Percentiles rank a stretch among this genome's conserved stretches.
phyloP scores from a whole-genome alignment of 768 basidiomycete genomes.

The Fomitopsis serialis region DNA sequence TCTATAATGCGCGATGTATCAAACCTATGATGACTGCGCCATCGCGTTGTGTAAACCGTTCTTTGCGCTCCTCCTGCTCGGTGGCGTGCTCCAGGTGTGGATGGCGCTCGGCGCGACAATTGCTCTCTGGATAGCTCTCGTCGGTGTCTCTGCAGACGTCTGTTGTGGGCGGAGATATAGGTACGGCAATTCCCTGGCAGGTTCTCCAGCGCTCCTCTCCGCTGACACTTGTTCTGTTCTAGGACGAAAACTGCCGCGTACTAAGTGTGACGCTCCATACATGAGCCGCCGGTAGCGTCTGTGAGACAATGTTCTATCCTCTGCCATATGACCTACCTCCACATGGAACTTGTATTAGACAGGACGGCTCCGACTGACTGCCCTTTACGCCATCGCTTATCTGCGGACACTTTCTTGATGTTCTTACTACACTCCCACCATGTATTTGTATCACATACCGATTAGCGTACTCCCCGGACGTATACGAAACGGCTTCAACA shows the following conservation, averaged over 20 bases:
- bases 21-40: slow-evolving; percentile 1
- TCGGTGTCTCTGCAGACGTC: slow-evolving; percentile 29
- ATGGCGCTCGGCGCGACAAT: slow-evolving; percentile 47
- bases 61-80: no score
- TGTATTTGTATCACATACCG: no score
- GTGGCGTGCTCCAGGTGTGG: slow-evolving; percentile 40
- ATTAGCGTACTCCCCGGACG: no score
- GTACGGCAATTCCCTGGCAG: slow-evolving; percentile 8
- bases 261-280: neutral
- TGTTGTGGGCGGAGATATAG: slow-evolving; percentile 24
- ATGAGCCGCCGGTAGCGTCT: no score
- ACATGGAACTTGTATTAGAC: neutral
- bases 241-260: neutral
- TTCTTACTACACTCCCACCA: no score
- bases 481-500: no score
- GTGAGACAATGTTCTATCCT: no score
- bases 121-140: slow-evolving; percentile 40
- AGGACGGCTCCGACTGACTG: neutral
- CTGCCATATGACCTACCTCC: neutral
- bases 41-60: slow-evolving; percentile 2
- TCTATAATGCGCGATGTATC: neutral
- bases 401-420: neutral
- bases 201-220: neutral
- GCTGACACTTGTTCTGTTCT: neutral
- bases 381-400: neutral